Evolutionary conservation across 2,329 filamentous ascomycete species (phyloP).

Genomic region (Alternaria conjuncta): DNA sequence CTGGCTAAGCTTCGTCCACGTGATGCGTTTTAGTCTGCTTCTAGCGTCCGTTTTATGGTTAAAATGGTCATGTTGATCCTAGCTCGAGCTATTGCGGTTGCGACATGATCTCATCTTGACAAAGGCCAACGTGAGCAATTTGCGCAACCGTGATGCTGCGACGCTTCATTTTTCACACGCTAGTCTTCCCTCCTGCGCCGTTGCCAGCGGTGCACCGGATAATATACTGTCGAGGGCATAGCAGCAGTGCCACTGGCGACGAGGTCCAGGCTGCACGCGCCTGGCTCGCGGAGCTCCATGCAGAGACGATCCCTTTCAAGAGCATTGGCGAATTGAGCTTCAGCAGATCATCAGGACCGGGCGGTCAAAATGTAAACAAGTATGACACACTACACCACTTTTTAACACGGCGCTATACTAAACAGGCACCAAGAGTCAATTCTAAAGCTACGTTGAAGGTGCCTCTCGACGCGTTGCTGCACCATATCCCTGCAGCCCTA

Average conservation of each 20-base stretch:
- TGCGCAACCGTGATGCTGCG: not conserved
- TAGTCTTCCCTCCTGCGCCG: not conserved
- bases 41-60: conserved; percentile 7
- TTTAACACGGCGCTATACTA: conserved; percentile 27
- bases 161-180: not conserved
- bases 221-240: conserved; percentile 1
- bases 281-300: conserved; percentile 63
- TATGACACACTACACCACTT: conserved; percentile 41
- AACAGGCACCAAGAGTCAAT: conserved; percentile 63
- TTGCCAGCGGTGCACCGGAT: not conserved
- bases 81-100: conserved; percentile 11
- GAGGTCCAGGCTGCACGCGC: conserved; percentile 55
- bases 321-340: conserved; percentile 65
- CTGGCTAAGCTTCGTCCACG: conserved; percentile 11
- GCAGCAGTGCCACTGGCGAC: conserved; percentile 28
- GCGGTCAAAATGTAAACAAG: conserved; percentile 75
- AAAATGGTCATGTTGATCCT: conserved; percentile 18
- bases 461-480: conserved; percentile 59
- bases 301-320: conserved; percentile 60
- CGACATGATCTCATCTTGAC: conserved; percentile 19
- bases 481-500: conserved; percentile 61
- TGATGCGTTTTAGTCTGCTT: conserved; percentile 3
- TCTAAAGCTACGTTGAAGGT: conserved; percentile 70
- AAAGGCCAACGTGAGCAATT: conserved; percentile 4
- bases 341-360: conserved; percentile 69